These are phyloP conservation scores for Pestalotiopsis sp. DNA, from an alignment of 2,329 filamentous ascomycete species.

Conservation along the genomic window DNA sequence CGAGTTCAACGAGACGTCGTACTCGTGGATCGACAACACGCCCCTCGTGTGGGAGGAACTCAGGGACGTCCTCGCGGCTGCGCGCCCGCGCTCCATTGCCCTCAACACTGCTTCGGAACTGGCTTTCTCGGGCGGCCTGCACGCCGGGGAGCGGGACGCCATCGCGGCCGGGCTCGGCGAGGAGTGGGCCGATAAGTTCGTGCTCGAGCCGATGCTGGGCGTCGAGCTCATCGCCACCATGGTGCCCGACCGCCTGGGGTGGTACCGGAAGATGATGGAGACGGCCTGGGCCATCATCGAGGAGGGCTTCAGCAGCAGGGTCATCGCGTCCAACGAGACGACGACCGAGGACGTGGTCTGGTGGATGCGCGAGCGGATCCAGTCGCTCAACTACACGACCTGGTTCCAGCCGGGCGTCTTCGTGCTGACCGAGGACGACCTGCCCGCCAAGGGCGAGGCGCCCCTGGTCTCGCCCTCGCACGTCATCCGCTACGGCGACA, in stretches of 20 bases:
- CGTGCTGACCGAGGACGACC: conserved; percentile 36
- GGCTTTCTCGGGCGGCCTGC: conserved; percentile 48
- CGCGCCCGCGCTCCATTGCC: conserved; percentile 41
- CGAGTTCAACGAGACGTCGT: conserved; percentile 25
- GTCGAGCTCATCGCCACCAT: conserved; percentile 49
- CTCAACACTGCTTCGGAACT: conserved; percentile 47
- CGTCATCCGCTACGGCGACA: conserved; percentile 45
- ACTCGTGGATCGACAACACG: conserved; percentile 52
- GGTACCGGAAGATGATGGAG: conserved; percentile 49
- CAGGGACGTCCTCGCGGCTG: conserved; percentile 35
- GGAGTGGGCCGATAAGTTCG: conserved; percentile 41
- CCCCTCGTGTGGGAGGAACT: conserved; percentile 44
- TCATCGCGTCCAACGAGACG: conserved; percentile 44
- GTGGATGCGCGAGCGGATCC: conserved; percentile 53
- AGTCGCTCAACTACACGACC: conserved; percentile 51
- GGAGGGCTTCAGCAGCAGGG: conserved; percentile 45
- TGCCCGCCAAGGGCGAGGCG: conserved; percentile 12
- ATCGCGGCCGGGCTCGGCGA: conserved; percentile 37
- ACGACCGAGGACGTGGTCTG: conserved; percentile 50
- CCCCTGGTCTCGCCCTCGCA: conserved; percentile 21
- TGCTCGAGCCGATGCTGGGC: conserved; percentile 45
- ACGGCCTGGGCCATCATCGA: conserved; percentile 54
- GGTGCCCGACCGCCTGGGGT: conserved; percentile 39
- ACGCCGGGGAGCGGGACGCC: conserved; percentile 47
- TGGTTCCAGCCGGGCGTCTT: conserved; percentile 53